Evolutionary conservation across 2,329 filamentous ascomycete genomes (phyloP).

Genomic region (Fusarium hainanense): DNA sequence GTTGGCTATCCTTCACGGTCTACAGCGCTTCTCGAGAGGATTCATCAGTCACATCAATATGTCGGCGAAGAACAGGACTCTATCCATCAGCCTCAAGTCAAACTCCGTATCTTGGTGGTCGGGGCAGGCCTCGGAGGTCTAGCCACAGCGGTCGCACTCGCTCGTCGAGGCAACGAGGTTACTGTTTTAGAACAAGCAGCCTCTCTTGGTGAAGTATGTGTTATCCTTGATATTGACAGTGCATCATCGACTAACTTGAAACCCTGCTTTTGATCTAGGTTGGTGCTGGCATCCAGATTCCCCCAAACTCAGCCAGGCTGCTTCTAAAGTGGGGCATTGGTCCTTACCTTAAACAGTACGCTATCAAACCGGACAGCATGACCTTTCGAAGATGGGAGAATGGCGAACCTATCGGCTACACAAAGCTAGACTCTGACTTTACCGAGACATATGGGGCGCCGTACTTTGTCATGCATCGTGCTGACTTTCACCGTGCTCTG

Average conservation of each 20-base stretch:
- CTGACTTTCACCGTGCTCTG: conserved; percentile 6
- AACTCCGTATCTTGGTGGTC: not conserved
- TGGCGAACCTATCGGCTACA: not conserved
- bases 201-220: not conserved
- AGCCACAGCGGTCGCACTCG: not conserved
- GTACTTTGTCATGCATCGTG: not conserved
- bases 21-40: not conserved
- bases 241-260: not conserved
- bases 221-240: fast-evolving
- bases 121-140: conserved; percentile 5
- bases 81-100: not conserved
- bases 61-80: not conserved
- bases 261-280: not conserved
- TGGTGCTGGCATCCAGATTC: conserved; percentile 11
- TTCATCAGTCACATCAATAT: not conserved
- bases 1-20: not conserved
- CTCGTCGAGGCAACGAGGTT: not conserved
- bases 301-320: not conserved
- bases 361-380: conserved; percentile 8
- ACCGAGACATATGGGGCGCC: not conserved
- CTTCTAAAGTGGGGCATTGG: not conserved
- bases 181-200: not conserved
- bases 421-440: not conserved
- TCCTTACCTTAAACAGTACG: not conserved
- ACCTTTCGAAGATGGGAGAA: conserved; percentile 8